Percentiles rank a stretch among this genome's conserved stretches.
Evolutionary conservation across 768 basidiomycete species (phyloP).

Genomic region (Podaxis rugospora): DNA sequence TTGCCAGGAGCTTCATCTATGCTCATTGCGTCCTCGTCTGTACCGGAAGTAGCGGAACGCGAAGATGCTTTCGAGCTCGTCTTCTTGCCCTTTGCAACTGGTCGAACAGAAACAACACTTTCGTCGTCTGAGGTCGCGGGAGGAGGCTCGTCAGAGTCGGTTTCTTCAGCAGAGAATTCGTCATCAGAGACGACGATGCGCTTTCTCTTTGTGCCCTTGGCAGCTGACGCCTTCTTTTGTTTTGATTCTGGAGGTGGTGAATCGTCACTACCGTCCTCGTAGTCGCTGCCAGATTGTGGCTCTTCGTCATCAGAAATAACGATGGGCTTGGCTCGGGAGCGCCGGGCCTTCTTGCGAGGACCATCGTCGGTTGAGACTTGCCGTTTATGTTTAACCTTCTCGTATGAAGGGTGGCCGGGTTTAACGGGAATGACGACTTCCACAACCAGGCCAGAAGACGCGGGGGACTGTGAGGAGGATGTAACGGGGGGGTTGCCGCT

Average conservation of each 20-base stretch:
- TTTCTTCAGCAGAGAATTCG: constrained; percentile 13
- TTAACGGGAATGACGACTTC: constrained; percentile 54
- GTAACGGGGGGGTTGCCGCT: not conserved
- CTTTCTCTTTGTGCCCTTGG: constrained; percentile 10
- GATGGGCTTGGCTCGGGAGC: constrained; percentile 34
- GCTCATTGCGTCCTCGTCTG: constrained; percentile 48
- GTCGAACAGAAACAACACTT: constrained; percentile 1
- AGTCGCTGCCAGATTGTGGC: constrained; percentile 22
- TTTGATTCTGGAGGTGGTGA: constrained; percentile 20
- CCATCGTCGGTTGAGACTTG: constrained; percentile 35
- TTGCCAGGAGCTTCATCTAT: constrained; percentile 42
- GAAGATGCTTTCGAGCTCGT: constrained; percentile 9
- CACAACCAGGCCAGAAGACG: constrained; percentile 37
- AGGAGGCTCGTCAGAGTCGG: constrained; percentile 11
- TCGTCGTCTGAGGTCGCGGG: constrained; percentile 14
- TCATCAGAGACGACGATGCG: constrained; percentile 16
- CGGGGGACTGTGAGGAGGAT: constrained; percentile 1
- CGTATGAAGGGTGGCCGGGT: constrained; percentile 15
- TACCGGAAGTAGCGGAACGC: constrained; percentile 23
- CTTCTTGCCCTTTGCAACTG: constrained; percentile 16
- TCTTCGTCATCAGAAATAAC: constrained; percentile 53
- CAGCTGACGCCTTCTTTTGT: constrained; percentile 18
- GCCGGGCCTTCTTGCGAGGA: constrained; percentile 33
- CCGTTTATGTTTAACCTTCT: constrained; percentile 19
- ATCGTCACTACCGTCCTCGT: constrained; percentile 18